Conservation (phyloP, 2,329 filamentous ascomycete genomes). For the Endocalyx cinctus region DNA sequence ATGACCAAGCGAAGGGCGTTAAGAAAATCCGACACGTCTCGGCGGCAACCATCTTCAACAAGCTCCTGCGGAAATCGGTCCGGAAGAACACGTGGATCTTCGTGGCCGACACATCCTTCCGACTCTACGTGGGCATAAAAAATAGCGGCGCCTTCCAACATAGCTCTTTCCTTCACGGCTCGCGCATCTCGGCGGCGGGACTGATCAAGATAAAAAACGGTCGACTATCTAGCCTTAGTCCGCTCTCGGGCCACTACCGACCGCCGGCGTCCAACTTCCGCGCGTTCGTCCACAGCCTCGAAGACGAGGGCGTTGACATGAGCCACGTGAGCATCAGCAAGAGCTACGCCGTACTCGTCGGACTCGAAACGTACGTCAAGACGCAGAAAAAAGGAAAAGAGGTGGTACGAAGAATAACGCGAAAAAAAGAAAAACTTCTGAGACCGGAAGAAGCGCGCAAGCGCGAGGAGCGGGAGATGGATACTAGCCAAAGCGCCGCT, state of each 20-base stretch:
- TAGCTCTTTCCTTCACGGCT: conserved; percentile 80
- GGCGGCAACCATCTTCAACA: conserved; percentile 70
- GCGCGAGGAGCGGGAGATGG: conserved; percentile 54
- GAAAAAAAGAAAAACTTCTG: conserved; percentile 54
- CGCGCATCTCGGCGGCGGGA: conserved; percentile 76
- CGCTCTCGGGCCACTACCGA: conserved; percentile 74
- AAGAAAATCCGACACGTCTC: conserved; percentile 58
- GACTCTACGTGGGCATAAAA: conserved; percentile 87
- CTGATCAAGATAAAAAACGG: conserved; percentile 82
- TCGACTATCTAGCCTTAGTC: conserved; percentile 67
- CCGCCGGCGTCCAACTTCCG: conserved; percentile 80
- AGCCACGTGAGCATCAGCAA: conserved; percentile 72
- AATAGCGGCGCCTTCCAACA: conserved; percentile 85
- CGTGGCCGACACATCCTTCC: conserved; percentile 78
- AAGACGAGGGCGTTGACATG: conserved; percentile 73
- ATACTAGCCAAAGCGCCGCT: conserved; percentile 56
- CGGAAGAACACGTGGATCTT: conserved; percentile 94
- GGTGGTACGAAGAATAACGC: conserved; percentile 43
- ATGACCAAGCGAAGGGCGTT: conserved; percentile 55
- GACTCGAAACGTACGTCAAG: conserved; percentile 74
- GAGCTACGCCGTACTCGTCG: conserved; percentile 76
- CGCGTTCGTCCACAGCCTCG: conserved; percentile 70
- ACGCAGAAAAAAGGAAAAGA: conserved; percentile 62
- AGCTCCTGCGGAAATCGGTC: conserved; percentile 71
- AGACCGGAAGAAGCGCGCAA: conserved; percentile 54